phyloP scores from a whole-genome alignment of 805 yeast genomes.

The Lachancea kluyveri region DNA sequence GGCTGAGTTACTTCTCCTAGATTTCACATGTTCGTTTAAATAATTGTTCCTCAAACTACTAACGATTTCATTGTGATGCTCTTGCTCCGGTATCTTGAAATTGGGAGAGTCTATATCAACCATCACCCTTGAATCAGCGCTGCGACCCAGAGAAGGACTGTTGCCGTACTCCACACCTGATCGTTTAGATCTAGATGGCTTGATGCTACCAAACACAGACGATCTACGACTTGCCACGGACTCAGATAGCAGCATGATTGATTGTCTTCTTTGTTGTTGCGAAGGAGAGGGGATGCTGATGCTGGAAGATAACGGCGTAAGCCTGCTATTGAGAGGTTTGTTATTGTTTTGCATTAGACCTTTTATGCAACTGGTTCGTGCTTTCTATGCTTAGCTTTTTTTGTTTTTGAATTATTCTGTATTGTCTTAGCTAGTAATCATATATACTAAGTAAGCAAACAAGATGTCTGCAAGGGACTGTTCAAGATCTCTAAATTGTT shows the following conservation, averaged over 20 bases:
- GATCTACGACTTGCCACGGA: constrained; percentile 12
- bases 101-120: constrained; percentile 29
- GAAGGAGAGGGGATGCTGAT: constrained; percentile 9
- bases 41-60: constrained; percentile 29
- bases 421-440: no score
- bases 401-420: no score
- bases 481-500: no score
- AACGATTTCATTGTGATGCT: constrained; percentile 25
- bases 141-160: constrained; percentile 11
- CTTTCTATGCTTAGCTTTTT: no score
- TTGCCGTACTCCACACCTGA: not conserved
- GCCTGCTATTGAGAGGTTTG: no score
- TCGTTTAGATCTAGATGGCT: not conserved
- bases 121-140: constrained; percentile 21
- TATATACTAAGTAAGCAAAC: no score
- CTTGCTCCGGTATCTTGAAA: constrained; percentile 21
- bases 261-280: constrained; percentile 12
- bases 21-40: constrained; percentile 12
- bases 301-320: constrained; percentile 6
- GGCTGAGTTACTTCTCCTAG: constrained; percentile 2
- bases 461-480: no score
- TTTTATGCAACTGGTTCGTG: no score
- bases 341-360: no score
- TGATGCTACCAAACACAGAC: not conserved
- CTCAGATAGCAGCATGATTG: constrained; percentile 13